Percentiles rank a stretch among this genome's conserved stretches.
These are phyloP conservation scores for Bothriochloa decipiens DNA, from an alignment of 176 grass and related monocot genomes.

Conservation along the genomic window DNA sequence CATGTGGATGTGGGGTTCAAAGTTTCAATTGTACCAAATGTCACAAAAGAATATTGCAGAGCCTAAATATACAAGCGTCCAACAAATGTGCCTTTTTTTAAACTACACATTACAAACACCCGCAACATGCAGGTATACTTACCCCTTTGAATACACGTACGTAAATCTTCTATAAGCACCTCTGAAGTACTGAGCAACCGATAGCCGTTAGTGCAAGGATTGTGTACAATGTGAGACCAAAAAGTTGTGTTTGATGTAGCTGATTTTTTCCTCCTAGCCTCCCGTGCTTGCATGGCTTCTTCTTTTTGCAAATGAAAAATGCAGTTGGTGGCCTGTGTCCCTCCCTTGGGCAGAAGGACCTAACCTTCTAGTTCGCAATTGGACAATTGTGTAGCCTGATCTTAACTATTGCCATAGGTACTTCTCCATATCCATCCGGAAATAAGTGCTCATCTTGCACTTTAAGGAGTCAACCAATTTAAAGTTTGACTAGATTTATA, in stretches of 20 bases:
- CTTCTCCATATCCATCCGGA: no score
- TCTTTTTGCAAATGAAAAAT: slow-evolving; percentile 20
- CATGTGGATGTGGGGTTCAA: not conserved
- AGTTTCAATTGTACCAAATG: not conserved
- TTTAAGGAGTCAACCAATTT: no score
- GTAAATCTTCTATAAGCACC: no score
- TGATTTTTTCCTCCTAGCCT: slow-evolving; percentile 1
- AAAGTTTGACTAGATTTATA: no score
- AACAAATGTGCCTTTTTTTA: not conserved
- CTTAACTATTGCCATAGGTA: slow-evolving; percentile 11
- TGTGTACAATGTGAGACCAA: not conserved
- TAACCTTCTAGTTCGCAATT: not conserved
- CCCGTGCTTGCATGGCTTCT: slow-evolving; percentile 28
- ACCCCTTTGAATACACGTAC: no score
- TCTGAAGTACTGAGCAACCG: no score
- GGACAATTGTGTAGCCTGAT: not conserved
- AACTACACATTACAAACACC: no score
- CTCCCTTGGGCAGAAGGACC: slow-evolving; percentile 17
- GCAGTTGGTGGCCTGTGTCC: slow-evolving; percentile 5
- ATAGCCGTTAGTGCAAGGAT: not conserved
- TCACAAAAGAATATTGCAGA: not conserved
- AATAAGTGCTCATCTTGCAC: no score
- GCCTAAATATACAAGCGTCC: not conserved
- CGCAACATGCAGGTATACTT: no score
- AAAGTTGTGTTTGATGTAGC: not conserved